Evolutionary conservation across 345 rosid genomes (phyloP).

Genomic region (Salix udensis): DNA sequence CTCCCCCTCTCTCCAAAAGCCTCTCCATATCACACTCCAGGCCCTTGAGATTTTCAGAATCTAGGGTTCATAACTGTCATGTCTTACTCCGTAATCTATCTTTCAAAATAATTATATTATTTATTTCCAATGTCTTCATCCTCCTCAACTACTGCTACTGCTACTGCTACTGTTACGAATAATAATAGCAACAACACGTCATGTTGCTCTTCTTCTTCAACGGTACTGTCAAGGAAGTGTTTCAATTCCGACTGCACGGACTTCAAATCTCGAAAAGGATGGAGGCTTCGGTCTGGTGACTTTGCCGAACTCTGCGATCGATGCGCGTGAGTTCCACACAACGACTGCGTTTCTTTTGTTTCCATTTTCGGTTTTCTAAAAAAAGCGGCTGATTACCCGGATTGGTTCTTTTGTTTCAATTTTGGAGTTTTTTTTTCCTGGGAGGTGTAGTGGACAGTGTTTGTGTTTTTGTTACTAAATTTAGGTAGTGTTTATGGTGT

Average conservation of each 20-base stretch:
- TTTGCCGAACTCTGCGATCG: constrained; percentile 85
- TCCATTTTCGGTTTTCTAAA: background rate
- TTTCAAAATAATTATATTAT: no score
- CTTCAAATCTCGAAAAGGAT: constrained; percentile 65
- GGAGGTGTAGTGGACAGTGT: background rate
- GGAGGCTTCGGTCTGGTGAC: constrained; percentile 83
- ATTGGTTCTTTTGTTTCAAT: no score
- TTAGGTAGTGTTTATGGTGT: constrained; percentile 5
- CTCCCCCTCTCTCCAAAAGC: no score
- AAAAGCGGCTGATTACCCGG: no score
- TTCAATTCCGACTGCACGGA: constrained; percentile 69
- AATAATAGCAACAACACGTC: background rate
- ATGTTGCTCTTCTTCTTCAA: constrained; percentile 24
- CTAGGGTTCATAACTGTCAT: no score
- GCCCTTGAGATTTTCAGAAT: no score
- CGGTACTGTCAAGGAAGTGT: constrained; percentile 49
- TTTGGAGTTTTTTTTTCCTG: no score
- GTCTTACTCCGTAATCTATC: no score
- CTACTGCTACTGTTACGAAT: background rate
- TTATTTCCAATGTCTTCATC: no score
- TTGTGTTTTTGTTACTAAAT: background rate
- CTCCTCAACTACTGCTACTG: no score
- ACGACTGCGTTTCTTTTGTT: background rate
- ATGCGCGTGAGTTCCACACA: constrained; percentile 63
- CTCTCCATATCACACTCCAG: no score